Evolutionary conservation across 2,329 filamentous ascomycete species (phyloP), one percentile per base, ranked within the genome.

Genomic region (Akanthomyces uredinophilus): DNA sequence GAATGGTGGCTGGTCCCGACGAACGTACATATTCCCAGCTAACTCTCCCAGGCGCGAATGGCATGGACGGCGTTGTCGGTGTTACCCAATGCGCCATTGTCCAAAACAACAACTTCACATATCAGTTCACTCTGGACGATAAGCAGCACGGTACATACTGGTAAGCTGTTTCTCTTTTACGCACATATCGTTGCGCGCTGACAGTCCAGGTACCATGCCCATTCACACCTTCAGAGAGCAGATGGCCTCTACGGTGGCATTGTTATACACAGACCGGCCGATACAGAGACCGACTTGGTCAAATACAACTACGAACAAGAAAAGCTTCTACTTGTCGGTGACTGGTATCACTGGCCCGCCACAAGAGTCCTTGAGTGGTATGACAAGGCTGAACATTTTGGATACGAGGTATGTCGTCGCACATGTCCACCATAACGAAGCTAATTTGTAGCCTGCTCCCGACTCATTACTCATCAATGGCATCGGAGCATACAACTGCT

Each of bases 51-150:
- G 61, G 61, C 47, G 62, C 62, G 20, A 89, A 85, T 64, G 81
- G 81, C 64, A 89, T 90, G 85, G 85, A 88, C 64, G 86, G 86
- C 47, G 84, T 86, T 4, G 75, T 70, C 6, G 74, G 73, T 2
- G 71, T 81, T 22, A 81, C 78, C 0, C 78, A 83, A 65, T 82
- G 80, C 61, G 79, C 80, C 5, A 78, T 81, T 39, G 74, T 83
- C 0, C 81, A 85, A 0, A 82, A 81, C 0, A 66, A 78, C 7
- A 76, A 75, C 4, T 80, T 80, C 63, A 82, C 79, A 2, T 89
- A 89, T 71, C 37, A 47, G n/a, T 64, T 64, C 29, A 60, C 43
- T 1, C 39, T 64, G 18, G 51, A 64, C 13, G 58, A 61, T 16
- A 49, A 44, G 10, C 57, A 64, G 13, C 57, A 61, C 24, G 62